Percentiles rank a stretch among this genome's conserved stretches.
phyloP scores from a whole-genome alignment of 345 rosid species.

The Combretum micranthum region DNA sequence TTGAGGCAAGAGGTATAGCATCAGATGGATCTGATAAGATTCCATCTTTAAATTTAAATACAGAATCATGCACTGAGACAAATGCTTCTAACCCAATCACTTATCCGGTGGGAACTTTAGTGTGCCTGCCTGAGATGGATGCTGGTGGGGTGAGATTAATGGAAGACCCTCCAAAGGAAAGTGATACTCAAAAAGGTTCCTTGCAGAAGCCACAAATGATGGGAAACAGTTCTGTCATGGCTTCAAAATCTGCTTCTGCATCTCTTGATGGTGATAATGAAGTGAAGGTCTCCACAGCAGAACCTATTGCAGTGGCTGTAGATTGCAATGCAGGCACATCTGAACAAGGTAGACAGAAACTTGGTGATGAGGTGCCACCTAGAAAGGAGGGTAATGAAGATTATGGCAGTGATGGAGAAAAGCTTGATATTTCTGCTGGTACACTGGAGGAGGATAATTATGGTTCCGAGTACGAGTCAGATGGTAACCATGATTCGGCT shows the following conservation, averaged over 20 bases:
- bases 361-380: slow-evolving; percentile 15
- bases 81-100: no score
- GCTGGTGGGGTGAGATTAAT: no score
- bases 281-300: background rate
- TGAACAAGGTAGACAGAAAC: slow-evolving; percentile 15
- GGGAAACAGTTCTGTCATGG: no score
- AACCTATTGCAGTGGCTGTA: slow-evolving; percentile 21
- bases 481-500: slow-evolving; percentile 27
- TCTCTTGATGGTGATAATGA: no score
- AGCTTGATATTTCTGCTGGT: slow-evolving; percentile 44
- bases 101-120: no score
- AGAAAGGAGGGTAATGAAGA: slow-evolving; percentile 31
- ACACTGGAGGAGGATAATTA: slow-evolving; percentile 34
- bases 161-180: no score
- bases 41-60: no score
- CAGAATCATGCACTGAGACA: no score
- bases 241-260: no score
- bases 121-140: no score
- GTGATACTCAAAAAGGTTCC: no score
- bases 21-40: slow-evolving; percentile 14
- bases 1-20: slow-evolving; percentile 19
- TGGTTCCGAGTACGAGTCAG: slow-evolving; percentile 46
- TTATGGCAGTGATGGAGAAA: slow-evolving; percentile 47
- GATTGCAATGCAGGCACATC: slow-evolving; percentile 18
- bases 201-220: no score